Evolutionary conservation across 768 basidiomycete species (phyloP), one percentile per base, ranked within the genome.

Genomic region (Tylopilus rubrobrunneus): DNA sequence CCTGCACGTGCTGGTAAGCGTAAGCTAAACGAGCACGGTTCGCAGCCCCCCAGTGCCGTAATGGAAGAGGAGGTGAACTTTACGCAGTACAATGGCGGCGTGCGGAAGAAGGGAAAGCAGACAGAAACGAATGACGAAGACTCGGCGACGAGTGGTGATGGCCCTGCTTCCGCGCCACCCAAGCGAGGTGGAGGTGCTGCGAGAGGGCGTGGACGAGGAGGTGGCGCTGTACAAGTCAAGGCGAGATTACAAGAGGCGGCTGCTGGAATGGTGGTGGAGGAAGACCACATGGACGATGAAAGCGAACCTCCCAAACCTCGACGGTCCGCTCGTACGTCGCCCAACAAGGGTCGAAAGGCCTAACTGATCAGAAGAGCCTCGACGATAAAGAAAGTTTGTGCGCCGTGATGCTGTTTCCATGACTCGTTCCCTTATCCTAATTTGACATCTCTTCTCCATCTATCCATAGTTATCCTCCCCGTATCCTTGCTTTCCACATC

Each of bases 1-100:
- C 56, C 61, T 43, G 56, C 55, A 39, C 71, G 69, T 57, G 60
- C 61, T 55, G 72, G 54, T 25, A 76, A 76, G 67, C 73, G 74
- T 48, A 75, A 73, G 68, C 63, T 70, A 28, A 64, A 60, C 45
- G 66, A 61, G 52, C 59, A 65, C 53, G 66, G 52, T 41, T 49
- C 25, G 45, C 65, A 55, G 54, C 11, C 55, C 52, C 69, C 47
- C 71, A 70, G 59, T 66, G 52, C 65, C 65, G 31, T 55, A 60
- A 47, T 56, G 56, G 55, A 56, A 31, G 56, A 66, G 41, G 61
- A 66, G 41, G 61, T 61, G 44, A 57, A 59, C 45, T 31, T 34
- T 2, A 50, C 29, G 15, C 53, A 27, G 17, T 50, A 8, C 28
- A 45, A 34, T 10, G 56, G 63, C 19, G 57, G 56, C 9, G 49